Conservation (phyloP, 78 protist species). For the Cavenderia fasciculata region DNA sequence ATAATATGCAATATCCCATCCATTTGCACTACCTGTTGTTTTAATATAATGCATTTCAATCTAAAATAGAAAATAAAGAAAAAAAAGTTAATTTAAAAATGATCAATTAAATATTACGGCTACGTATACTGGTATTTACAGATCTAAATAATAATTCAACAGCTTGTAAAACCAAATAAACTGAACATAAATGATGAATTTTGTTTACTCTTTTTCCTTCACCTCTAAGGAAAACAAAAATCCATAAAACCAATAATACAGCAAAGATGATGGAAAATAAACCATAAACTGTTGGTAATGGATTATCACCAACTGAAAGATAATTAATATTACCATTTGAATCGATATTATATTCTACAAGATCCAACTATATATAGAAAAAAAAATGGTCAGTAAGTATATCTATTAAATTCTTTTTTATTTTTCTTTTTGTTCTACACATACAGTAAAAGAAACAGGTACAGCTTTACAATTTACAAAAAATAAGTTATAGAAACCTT, state of each 20-base stretch:
- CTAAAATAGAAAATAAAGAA: slow-evolving; percentile 7
- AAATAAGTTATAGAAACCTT: slow-evolving; percentile 48
- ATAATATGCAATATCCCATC: slow-evolving; percentile 82
- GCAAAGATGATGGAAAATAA: slow-evolving; percentile 27
- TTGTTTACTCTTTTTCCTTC: slow-evolving; percentile 56
- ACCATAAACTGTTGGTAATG: slow-evolving; percentile 57
- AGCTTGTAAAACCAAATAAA: slow-evolving; percentile 24
- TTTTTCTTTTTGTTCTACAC: background rate
- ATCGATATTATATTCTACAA: slow-evolving; percentile 64
- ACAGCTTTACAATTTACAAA: slow-evolving; percentile 27
- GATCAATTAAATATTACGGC: background rate
- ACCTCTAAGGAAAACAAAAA: slow-evolving; percentile 64
- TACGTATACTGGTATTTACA: slow-evolving; percentile 4
- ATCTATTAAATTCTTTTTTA: background rate
- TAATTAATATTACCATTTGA: slow-evolving; percentile 21
- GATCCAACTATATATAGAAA: slow-evolving; percentile 18
- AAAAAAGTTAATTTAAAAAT: background rate
- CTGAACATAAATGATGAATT: slow-evolving; percentile 44
- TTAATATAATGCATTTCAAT: slow-evolving; percentile 80
- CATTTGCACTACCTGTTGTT: slow-evolving; percentile 74
- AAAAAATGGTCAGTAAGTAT: background rate
- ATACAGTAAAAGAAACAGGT: slow-evolving; percentile 35
- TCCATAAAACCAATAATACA: slow-evolving; percentile 34
- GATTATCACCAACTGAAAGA: slow-evolving; percentile 50
- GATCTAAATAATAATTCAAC: slow-evolving; percentile 45